Conservation (phyloP, 2,329 filamentous ascomycete species). For the Neofusicoccum laricinum region DNA sequence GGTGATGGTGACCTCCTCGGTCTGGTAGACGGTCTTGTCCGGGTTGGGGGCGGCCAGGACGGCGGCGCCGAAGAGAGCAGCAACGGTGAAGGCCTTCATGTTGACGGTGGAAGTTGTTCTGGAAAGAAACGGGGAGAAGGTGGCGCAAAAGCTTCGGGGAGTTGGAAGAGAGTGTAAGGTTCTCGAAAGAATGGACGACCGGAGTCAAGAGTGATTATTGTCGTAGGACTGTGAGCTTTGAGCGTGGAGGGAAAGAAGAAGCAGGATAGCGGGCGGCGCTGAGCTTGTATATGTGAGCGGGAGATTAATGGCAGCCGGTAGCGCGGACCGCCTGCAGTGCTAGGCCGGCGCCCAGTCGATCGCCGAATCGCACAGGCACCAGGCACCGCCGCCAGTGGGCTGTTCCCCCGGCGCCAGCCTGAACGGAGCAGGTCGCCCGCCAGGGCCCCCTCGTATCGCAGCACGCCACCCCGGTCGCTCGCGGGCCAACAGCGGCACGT, state of each 20-base stretch:
- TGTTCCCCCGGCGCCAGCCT: slow-evolving; percentile 17
- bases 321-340: slow-evolving; percentile 8
- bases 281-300: slow-evolving; percentile 17
- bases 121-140: slow-evolving; percentile 13
- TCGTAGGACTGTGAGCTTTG: slow-evolving; percentile 15
- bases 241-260: slow-evolving; percentile 15
- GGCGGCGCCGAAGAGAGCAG: slow-evolving; percentile 17
- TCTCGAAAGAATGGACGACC: slow-evolving; percentile 19
- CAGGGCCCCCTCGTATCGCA: slow-evolving; percentile 11
- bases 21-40: slow-evolving; percentile 16
- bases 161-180: slow-evolving; percentile 18
- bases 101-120: slow-evolving; percentile 18
- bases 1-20: slow-evolving; percentile 17
- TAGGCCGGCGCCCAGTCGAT: slow-evolving; percentile 11
- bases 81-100: slow-evolving; percentile 20
- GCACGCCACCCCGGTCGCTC: neutral
- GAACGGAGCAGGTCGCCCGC: slow-evolving; percentile 11
- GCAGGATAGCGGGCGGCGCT: neutral
- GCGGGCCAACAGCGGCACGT: neutral
- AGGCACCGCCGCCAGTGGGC: neutral
- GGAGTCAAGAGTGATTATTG: slow-evolving; percentile 18
- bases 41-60: slow-evolving; percentile 17
- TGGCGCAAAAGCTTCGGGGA: slow-evolving; percentile 20
- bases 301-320: slow-evolving; percentile 15
- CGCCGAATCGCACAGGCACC: slow-evolving; percentile 10